Base-by-base conservation (phyloP, 2,329 filamentous ascomycete species). In the Alternaria alternata region DNA sequence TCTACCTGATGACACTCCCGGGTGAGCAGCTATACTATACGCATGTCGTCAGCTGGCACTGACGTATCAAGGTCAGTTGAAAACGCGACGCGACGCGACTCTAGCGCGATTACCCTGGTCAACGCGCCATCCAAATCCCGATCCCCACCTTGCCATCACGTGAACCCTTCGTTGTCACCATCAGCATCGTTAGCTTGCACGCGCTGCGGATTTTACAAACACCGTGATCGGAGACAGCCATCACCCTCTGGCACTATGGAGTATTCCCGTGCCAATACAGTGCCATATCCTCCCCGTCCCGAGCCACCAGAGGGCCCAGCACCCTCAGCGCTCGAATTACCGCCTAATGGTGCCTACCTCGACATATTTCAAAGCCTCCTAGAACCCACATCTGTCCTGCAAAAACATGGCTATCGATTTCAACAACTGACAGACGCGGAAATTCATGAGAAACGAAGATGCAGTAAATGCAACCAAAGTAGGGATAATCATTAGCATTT, bases 381-480 rank as follows among this genome's bases (percentile, higher is more conserved):
- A 9, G 64, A 63, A 34, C 9, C 47, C 4, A 4, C 30, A 26
- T 39, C 41, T 5, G 42, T 7, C 18, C 39, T 57, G 38, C 48
- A 54, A 22, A 64, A 54, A 49, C 52, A 68, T n/a, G 66, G 62
- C 14, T 65, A 65, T 18, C 28, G 53, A 11, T 42, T 51, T 1
- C 34, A 57, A 26, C 59, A 46, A 11, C 52, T 68, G 8, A 60
- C 59, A 22, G 53, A 54, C 11, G 56, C 52, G 20, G 62, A 67
- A 7, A 49, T 68, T 22, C 24, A 59, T 4, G 11, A 47, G 48
- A 65, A 66, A 48, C 59, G 58, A 18, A 57, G 58, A 32, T 68
- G 66, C 34, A 47, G 22, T 16, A 41, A 43, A 12, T 68, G 66
- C 32, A 57, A 54, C 18, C 64, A 65, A 56, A 54, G 66, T 67